phyloP scores from a whole-genome alignment of 2,329 filamentous ascomycete species.

The Colletotrichum coccodes region DNA sequence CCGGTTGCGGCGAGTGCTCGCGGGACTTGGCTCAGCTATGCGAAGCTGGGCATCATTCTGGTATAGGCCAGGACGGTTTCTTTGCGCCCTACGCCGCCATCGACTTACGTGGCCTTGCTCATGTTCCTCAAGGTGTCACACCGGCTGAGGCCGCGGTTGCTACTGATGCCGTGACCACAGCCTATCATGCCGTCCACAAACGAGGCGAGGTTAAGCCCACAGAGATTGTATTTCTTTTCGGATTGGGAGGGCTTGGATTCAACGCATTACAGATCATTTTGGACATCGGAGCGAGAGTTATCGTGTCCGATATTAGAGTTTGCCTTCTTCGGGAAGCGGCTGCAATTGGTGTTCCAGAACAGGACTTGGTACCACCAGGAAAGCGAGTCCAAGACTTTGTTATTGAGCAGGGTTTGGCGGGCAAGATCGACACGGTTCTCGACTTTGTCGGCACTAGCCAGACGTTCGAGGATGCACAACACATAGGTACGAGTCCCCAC shows the following conservation, averaged over 20 bases:
- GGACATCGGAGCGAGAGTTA: slow-evolving; percentile 64
- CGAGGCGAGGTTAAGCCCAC: slow-evolving; percentile 45
- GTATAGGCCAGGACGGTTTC: slow-evolving; percentile 55
- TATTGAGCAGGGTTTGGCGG: slow-evolving; percentile 33
- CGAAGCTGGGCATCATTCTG: slow-evolving; percentile 49
- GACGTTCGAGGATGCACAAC: slow-evolving; percentile 48
- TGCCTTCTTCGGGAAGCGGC: slow-evolving; percentile 32
- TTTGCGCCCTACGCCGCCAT: slow-evolving; percentile 51
- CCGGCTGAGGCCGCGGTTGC: slow-evolving; percentile 48
- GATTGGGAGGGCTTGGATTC: slow-evolving; percentile 52
- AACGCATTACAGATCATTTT: slow-evolving; percentile 50
- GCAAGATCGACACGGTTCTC: slow-evolving; percentile 41
- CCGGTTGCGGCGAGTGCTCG: slow-evolving; percentile 49
- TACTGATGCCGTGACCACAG: slow-evolving; percentile 52
- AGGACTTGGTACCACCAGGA: slow-evolving; percentile 44
- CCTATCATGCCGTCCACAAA: slow-evolving; percentile 50
- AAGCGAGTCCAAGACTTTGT: slow-evolving; percentile 42
- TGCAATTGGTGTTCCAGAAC: slow-evolving; percentile 41
- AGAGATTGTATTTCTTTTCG: slow-evolving; percentile 51
- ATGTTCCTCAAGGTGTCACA: slow-evolving; percentile 37
- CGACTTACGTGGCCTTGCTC: slow-evolving; percentile 36
- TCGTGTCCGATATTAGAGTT: slow-evolving; percentile 38
- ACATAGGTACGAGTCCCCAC: slow-evolving; percentile 39
- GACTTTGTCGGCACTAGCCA: slow-evolving; percentile 48
- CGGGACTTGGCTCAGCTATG: slow-evolving; percentile 50